Evolutionary conservation across 169 alveolate species (phyloP).

Genomic region (Plasmodium blacklocki): DNA sequence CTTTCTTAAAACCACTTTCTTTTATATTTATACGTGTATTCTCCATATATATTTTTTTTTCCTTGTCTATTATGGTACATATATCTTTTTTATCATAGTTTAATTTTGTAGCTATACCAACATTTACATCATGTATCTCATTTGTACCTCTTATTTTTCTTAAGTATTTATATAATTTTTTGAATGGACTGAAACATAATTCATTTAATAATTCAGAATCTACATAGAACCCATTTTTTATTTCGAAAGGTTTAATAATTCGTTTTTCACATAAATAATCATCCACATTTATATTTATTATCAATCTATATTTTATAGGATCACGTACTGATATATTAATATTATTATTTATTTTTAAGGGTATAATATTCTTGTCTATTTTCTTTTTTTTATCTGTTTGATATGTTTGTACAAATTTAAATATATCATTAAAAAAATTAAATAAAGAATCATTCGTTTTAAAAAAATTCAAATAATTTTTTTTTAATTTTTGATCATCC

Average conservation of each 20-base stretch:
- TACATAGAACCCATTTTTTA: constrained; percentile 30
- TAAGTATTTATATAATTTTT: constrained; percentile 58
- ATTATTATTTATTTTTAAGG: constrained; percentile 41
- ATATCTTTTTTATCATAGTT: neutral
- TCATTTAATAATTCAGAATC: constrained; percentile 40
- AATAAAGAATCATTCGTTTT: constrained; percentile 74
- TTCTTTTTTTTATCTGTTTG: constrained; percentile 69
- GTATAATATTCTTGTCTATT: constrained; percentile 46
- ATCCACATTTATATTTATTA: constrained; percentile 61
- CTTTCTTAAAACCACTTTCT: neutral
- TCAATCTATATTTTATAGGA: constrained; percentile 32
- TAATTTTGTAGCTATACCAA: too few relatives aligned
- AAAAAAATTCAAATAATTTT: constrained; percentile 74
- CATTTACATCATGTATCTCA: neutral
- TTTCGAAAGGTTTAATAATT: constrained; percentile 31
- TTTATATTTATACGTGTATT: neutral
- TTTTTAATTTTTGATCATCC: constrained; percentile 75
- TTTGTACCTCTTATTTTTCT: constrained; percentile 15
- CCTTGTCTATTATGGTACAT: neutral
- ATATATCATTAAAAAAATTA: constrained; percentile 72
- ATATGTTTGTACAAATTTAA: constrained; percentile 72
- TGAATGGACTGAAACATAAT: constrained; percentile 74
- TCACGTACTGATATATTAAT: constrained; percentile 20
- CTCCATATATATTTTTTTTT: neutral
- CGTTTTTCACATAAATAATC: constrained; percentile 74